These are phyloP conservation scores for Globisporangium parvum DNA, from an alignment of 352 stramenopile species.

Conservation along the genomic window DNA sequence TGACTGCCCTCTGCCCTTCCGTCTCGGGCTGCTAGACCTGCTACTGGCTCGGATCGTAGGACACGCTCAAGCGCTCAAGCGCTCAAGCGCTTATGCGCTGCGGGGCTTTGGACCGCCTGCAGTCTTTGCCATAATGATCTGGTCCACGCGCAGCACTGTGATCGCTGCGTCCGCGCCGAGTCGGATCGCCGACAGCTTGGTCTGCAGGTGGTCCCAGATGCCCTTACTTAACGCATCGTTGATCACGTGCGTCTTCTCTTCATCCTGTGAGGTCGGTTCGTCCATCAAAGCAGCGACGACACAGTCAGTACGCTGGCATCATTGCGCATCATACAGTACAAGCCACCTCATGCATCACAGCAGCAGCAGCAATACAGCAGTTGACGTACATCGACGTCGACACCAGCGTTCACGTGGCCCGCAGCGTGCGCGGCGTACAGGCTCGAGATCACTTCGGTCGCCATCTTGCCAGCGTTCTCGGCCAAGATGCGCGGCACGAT, in stretches of 20 bases:
- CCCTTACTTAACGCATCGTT: slow-evolving; percentile 62
- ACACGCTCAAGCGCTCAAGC: no score
- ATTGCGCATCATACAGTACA: no score
- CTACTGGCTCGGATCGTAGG: no score
- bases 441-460: slow-evolving; percentile 90
- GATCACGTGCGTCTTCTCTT: slow-evolving; percentile 77
- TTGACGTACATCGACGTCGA: slow-evolving; percentile 90
- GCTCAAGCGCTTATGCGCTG: slow-evolving; percentile 26
- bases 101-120: slow-evolving; percentile 93
- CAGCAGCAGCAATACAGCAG: neutral
- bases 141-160: slow-evolving; percentile 98
- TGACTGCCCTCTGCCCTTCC: no score
- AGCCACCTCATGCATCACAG: no score
- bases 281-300: no score
- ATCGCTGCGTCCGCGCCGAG: slow-evolving; percentile 96
- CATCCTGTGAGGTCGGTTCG: slow-evolving; percentile 26
- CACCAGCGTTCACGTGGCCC: slow-evolving; percentile 87
- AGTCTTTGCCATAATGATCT: slow-evolving; percentile 99
- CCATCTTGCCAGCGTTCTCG: slow-evolving; percentile 97
- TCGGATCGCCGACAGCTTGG: slow-evolving; percentile 96
- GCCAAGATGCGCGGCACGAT: slow-evolving; percentile 96
- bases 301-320: neutral
- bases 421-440: slow-evolving; percentile 93
- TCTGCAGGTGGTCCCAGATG: slow-evolving; percentile 93
- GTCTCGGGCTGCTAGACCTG: no score